Evolutionary conservation across 2,329 filamentous ascomycete genomes (phyloP).

Genomic region (Fusarium longipes): DNA sequence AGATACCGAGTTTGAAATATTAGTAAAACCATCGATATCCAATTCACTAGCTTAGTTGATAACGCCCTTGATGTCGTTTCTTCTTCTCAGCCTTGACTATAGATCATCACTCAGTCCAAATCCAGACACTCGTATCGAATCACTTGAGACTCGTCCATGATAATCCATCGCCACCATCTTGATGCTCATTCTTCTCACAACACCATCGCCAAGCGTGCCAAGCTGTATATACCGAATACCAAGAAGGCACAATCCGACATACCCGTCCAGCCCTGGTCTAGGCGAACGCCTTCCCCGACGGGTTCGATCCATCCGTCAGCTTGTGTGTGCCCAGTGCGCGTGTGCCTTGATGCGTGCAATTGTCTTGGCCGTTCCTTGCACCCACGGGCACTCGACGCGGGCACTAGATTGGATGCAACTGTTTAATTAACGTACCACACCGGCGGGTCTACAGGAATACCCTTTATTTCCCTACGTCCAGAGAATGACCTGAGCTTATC

Average conservation of each 20-base stretch:
- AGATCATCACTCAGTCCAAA: background rate
- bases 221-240: slow-evolving; percentile 19
- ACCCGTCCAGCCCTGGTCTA: slow-evolving; percentile 16
- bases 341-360: background rate
- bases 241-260: slow-evolving; percentile 17
- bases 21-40: slow-evolving; percentile 4
- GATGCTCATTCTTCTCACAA: background rate
- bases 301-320: slow-evolving; percentile 14
- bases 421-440: background rate
- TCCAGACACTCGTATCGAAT: too few relatives aligned
- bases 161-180: slow-evolving; percentile 15
- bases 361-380: slow-evolving; percentile 31
- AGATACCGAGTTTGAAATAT: slow-evolving; percentile 8
- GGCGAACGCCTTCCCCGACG: slow-evolving; percentile 8
- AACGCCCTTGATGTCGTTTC: background rate
- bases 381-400: slow-evolving; percentile 24
- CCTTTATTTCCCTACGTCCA: background rate
- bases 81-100: background rate
- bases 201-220: slow-evolving; percentile 34
- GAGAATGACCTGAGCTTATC: background rate
- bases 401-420: slow-evolving; percentile 25
- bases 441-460: slow-evolving; percentile 3
- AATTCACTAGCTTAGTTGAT: background rate
- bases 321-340: background rate
- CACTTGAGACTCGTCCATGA: background rate